These are phyloP conservation scores for Neobulgaria alba DNA, from an alignment of 2,329 filamentous ascomycete genomes.

Conservation along the genomic window DNA sequence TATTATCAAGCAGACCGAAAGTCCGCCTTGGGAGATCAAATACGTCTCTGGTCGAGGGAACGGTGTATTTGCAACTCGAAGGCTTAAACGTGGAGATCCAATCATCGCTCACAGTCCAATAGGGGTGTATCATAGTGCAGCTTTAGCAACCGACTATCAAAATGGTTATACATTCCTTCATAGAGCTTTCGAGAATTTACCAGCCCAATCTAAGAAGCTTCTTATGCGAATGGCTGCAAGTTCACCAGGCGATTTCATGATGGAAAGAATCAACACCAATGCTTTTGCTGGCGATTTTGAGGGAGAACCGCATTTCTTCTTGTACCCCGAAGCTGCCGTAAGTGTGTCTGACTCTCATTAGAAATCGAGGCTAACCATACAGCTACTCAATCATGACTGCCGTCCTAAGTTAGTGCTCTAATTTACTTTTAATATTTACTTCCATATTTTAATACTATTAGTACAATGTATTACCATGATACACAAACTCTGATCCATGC, in stretches of 20 bases:
- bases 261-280: constrained; percentile 26
- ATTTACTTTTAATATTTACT: too few species aligned
- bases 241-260: constrained; percentile 17
- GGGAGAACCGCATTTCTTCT: constrained; percentile 18
- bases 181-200: constrained; percentile 20
- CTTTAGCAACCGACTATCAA: constrained; percentile 17
- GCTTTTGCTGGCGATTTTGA: constrained; percentile 23
- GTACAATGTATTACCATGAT: constrained; percentile 31
- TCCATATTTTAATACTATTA: too few species aligned
- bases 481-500: constrained; percentile 30
- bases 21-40: constrained; percentile 20
- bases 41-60: constrained; percentile 21
- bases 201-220: constrained; percentile 12
- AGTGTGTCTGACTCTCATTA: constrained; percentile 2
- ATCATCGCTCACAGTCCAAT: constrained; percentile 21
- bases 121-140: constrained; percentile 21
- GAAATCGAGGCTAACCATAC: constrained; percentile 10
- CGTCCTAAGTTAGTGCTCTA: constrained; percentile 30
- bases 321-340: constrained; percentile 26
- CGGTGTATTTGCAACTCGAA: constrained; percentile 22
- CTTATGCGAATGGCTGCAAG: constrained; percentile 17
- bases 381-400: constrained; percentile 36
- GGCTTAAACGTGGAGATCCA: constrained; percentile 19
- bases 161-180: constrained; percentile 19
- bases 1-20: constrained; percentile 12